Percentiles rank a stretch among this genome's conserved stretches.
Conservation (phyloP, 331 rosid species). For the Phaseolus coccineus region DNA sequence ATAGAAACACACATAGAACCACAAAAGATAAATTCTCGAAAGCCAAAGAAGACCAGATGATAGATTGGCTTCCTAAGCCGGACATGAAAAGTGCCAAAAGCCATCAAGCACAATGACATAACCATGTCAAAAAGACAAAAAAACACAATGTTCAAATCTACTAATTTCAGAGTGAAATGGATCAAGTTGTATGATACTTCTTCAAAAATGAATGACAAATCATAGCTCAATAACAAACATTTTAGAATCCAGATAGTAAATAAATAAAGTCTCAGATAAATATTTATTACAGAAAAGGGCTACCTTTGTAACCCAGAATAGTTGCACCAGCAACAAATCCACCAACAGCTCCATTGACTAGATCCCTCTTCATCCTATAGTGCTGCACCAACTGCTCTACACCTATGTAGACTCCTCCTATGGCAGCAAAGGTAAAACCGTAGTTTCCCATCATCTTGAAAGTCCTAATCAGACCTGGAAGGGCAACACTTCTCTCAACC, state of each 20-base stretch:
- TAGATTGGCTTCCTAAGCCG: not conserved
- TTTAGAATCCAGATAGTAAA: conserved; percentile 19
- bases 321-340: conserved; percentile 95
- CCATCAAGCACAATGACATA: conserved; percentile 25
- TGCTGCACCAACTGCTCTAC: conserved; percentile 88
- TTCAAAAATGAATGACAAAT: conserved; percentile 24
- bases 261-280: conserved; percentile 21
- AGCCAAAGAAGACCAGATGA: not conserved
- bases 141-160: not conserved
- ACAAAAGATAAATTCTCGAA: conserved; percentile 8
- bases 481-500: conserved; percentile 96
- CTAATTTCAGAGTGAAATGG: conserved; percentile 30
- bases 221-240: conserved; percentile 30
- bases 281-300: conserved; percentile 38
- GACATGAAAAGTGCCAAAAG: conserved; percentile 2
- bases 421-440: conserved; percentile 94
- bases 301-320: conserved; percentile 88
- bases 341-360: conserved; percentile 93
- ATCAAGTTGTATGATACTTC: conserved; percentile 8
- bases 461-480: conserved; percentile 91
- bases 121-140: conserved; percentile 7
- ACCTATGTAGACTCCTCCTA: conserved; percentile 93
- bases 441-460: conserved; percentile 91
- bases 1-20: not conserved
- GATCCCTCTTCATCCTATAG: conserved; percentile 87